Percentiles rank a stretch among this genome's conserved stretches.
phyloP scores from a whole-genome alignment of 2,329 filamentous ascomycete genomes.

The Trichoderma sp. region DNA sequence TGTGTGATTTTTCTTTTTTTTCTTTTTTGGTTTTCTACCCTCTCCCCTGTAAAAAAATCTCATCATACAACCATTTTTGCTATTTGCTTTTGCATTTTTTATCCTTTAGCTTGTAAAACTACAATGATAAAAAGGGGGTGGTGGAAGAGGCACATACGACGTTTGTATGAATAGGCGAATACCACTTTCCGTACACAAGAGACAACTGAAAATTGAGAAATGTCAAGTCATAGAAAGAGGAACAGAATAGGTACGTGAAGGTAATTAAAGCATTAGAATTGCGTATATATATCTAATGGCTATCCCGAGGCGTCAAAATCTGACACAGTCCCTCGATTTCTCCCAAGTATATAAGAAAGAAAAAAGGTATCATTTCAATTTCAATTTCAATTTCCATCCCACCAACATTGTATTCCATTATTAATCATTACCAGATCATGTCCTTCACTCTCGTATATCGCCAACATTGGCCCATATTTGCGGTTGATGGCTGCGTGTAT shows the following conservation, averaged over 20 bases:
- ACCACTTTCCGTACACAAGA: background rate
- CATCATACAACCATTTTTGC: background rate
- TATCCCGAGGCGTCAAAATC: background rate
- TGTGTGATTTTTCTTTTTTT: background rate
- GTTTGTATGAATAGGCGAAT: slow-evolving; percentile 15
- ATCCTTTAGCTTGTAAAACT: background rate
- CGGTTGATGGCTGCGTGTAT: background rate
- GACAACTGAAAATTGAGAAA: background rate
- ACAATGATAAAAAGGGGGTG: background rate
- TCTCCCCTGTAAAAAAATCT: background rate
- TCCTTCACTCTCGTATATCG: background rate
- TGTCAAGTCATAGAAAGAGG: background rate
- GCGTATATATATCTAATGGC: background rate
- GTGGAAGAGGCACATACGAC: background rate
- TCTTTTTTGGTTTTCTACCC: background rate
- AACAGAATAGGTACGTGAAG: background rate
- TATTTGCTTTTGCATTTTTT: background rate
- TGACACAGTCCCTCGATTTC: background rate
- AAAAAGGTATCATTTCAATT: slow-evolving; percentile 13
- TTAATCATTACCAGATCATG: background rate
- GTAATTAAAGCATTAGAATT: background rate
- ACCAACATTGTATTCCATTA: background rate
- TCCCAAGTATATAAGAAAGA: background rate
- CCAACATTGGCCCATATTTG: background rate
- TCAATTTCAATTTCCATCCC: background rate